Conservation (phyloP, 345 rosid genomes). For the Salix caprea region DNA sequence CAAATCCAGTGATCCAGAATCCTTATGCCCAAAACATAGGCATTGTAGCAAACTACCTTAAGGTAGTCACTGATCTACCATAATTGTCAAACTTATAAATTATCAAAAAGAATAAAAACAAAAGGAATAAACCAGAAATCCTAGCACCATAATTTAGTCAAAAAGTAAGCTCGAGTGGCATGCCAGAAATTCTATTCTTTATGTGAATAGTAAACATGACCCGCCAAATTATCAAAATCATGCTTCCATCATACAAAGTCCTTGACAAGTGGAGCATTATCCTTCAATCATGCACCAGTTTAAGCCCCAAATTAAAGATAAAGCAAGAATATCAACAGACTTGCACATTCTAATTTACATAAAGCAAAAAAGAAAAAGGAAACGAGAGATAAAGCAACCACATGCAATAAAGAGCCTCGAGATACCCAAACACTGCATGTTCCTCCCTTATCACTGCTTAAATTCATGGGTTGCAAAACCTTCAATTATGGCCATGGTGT, state of each 20-base stretch:
- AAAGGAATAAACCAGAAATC: too few species aligned
- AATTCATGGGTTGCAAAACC: background rate
- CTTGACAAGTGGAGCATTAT: conserved; percentile 10
- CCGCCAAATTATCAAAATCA: conserved; percentile 12
- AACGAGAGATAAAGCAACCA: background rate
- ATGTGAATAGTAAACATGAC: too few species aligned
- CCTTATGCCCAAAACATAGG: too few species aligned
- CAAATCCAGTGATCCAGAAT: too few species aligned
- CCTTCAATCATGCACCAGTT: conserved; percentile 40
- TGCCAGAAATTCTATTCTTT: background rate
- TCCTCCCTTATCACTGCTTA: background rate
- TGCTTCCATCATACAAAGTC: conserved; percentile 17
- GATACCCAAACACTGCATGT: background rate
- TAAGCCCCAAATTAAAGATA: background rate
- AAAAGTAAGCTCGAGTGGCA: background rate
- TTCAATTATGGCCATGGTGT: background rate
- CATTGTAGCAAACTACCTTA: too few species aligned
- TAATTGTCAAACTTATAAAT: too few species aligned
- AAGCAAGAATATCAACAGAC: background rate
- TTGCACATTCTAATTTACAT: background rate
- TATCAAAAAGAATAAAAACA: too few species aligned
- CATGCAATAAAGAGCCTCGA: background rate
- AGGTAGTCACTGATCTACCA: too few species aligned
- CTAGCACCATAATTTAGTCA: background rate
- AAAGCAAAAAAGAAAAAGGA: background rate